phyloP scores from a whole-genome alignment of 768 basidiomycete genomes.

The Rhizopogon rudus region DNA sequence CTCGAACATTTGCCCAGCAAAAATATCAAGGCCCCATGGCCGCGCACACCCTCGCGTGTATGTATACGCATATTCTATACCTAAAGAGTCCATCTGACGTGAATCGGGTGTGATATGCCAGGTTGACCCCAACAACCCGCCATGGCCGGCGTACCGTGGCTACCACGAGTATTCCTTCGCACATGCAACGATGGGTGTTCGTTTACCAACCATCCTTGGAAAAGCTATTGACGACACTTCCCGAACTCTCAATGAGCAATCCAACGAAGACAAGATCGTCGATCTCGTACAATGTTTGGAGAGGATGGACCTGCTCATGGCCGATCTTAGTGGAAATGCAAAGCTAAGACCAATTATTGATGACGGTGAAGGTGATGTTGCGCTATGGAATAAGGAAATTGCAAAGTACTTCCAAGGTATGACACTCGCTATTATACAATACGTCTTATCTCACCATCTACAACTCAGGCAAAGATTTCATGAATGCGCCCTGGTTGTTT shows the following conservation, averaged over 20 bases:
- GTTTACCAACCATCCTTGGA: slow-evolving; percentile 90
- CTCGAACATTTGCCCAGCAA: slow-evolving; percentile 73
- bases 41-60: slow-evolving; percentile 68
- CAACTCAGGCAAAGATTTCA: slow-evolving; percentile 72
- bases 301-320: slow-evolving; percentile 88
- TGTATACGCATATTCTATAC: slow-evolving; percentile 14
- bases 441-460: neutral
- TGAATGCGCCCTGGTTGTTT: slow-evolving; percentile 96
- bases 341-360: slow-evolving; percentile 86
- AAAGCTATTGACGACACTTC: slow-evolving; percentile 93
- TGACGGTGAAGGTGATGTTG: slow-evolving; percentile 87
- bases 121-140: slow-evolving; percentile 83
- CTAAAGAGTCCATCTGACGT: neutral
- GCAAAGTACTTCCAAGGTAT: slow-evolving; percentile 87
- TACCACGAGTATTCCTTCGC: slow-evolving; percentile 82
- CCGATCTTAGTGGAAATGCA: slow-evolving; percentile 76
- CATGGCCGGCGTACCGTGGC: slow-evolving; percentile 77
- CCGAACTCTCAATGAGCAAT: slow-evolving; percentile 83
- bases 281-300: slow-evolving; percentile 86
- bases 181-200: slow-evolving; percentile 94
- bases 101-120: slow-evolving; percentile 14
- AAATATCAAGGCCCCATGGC: slow-evolving; percentile 70
- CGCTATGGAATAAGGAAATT: slow-evolving; percentile 96
- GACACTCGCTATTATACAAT: neutral
- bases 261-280: slow-evolving; percentile 73